Base-by-base conservation (phyloP, 768 basidiomycete genomes). In the Hygrophorus pudorinus region DNA sequence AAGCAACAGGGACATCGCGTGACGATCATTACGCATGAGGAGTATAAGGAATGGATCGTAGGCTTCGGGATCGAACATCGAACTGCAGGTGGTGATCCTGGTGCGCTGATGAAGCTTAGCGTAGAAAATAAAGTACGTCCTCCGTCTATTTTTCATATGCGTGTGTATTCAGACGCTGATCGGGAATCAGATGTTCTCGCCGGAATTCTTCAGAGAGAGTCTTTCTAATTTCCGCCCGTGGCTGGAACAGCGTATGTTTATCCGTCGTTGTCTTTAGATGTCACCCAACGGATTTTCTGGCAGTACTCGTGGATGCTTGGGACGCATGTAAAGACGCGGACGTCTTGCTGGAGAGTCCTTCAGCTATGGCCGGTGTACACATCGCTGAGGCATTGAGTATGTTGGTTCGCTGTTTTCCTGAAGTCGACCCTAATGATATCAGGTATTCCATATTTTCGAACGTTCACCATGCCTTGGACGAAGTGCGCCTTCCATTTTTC, bases 361-460 rank as follows among this genome's bases (percentile, higher is more conserved):
- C 77, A 2, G 75, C 79, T 1, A 79, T 82, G 77, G 74, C 78
- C 3, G 81, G 81, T 34, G 73, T 82, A 2, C 81, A 84, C 55
- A 81, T 84, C 47, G 78, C 81, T 8, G 81, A 84, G 58, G 78
- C 75, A 2, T 61, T 81, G 12, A 64, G 76, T 74, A 44, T 43
- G 68, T 66, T 27, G 20, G 20, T 12, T 30, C 17, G 40, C 14
- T 21, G n/a, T 8, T 10, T 12, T 2, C 20, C n/a, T n/a, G n/a
- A n/a, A n/a, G 24, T 11, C 20, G 31, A 6, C 17, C 10, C 18
- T 45, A 17, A 11, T 36, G n/a, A n/a, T n/a, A n/a, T n/a, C 20
- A 69, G 68, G 67, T 34, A 80, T 82, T 37, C 80, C 81, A 0
- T 82, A 81, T 59, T 79, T 82, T 64, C 63, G 76, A 37, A 70